Evolutionary conservation across 192 early-diverging fungal genomes (phyloP), one percentile per base, ranked within the genome.

Genomic region (Radiomyces spectabilis): DNA sequence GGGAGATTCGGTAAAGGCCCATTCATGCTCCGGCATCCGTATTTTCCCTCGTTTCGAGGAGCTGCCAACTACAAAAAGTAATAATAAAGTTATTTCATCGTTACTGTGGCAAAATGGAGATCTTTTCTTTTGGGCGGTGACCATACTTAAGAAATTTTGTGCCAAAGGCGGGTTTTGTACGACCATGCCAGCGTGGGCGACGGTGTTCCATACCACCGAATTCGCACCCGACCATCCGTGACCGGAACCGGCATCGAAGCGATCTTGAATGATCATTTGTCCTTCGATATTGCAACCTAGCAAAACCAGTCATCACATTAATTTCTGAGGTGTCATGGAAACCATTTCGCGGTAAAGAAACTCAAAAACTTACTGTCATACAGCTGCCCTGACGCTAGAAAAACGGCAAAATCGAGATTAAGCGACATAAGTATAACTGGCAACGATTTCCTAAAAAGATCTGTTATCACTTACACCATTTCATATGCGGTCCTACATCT

Each of bases 191-290:
- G 55, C 51, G 43, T 68, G 59, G 13, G 69, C 62, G 2, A 68
- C 49, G 5, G 69, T 69, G 41, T 76, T 76, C 74, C 74, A 76
- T 0, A 76, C 47, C 3, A 76, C 66, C 7, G 59, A 67, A 33
- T 76, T 76, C 13, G 69, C 74, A 4, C 69, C 67, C 0, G 74
- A 54, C 45, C 63, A 72, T 4, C 74, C 74, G 25, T 76, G 74
- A 34, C 74, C 74, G 0, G 60, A 53, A 1, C 74, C 74, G 46
- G 68, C 71, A 18, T 69, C 61, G 9, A 61, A 71, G 21, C 69
- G 59, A 48, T 76, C 68, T 31, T 72, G 63, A 41, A 76, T 72
- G 34, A 67, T 54, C 39, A 76, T 51, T 2, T 57, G 29, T 0
- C 74, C 74, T 27, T 76, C 74, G 12, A 58, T 42, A 39, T 64